Evolutionary conservation across 305 asterid genomes (phyloP).

Genomic region (Solanum hybrid): DNA sequence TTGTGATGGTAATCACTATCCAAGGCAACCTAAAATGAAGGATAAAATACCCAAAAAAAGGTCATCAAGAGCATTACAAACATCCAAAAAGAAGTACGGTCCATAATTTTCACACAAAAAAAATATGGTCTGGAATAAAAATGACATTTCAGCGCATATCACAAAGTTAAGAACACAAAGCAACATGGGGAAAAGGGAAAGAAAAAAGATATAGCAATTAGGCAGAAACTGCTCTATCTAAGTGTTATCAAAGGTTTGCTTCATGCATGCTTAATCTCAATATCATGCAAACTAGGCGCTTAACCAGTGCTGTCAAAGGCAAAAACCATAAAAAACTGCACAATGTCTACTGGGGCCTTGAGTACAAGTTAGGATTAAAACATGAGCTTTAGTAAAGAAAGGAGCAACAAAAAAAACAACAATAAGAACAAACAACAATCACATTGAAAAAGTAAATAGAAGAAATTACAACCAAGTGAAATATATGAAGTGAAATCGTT

Average conservation of each 20-base stretch:
- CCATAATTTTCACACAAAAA: not conserved
- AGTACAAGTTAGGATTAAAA: not conserved
- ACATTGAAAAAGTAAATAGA: not conserved
- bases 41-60: not conserved
- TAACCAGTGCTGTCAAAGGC: not conserved
- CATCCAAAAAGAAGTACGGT: not conserved
- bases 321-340: not conserved
- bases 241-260: not conserved
- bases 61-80: not conserved
- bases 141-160: not conserved
- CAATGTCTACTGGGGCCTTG: not conserved
- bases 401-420: not conserved
- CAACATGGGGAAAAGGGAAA: not conserved
- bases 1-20: constrained; percentile 85
- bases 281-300: not conserved
- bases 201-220: not conserved
- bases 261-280: not conserved
- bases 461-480: not conserved
- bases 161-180: not conserved
- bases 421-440: not conserved
- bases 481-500: not conserved
- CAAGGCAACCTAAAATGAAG: constrained; percentile 61
- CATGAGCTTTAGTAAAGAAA: not conserved
- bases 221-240: not conserved
- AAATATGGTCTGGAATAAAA: not conserved